Conservation (phyloP, 202 grass and related monocot genomes). For the Setaria viridis region DNA sequence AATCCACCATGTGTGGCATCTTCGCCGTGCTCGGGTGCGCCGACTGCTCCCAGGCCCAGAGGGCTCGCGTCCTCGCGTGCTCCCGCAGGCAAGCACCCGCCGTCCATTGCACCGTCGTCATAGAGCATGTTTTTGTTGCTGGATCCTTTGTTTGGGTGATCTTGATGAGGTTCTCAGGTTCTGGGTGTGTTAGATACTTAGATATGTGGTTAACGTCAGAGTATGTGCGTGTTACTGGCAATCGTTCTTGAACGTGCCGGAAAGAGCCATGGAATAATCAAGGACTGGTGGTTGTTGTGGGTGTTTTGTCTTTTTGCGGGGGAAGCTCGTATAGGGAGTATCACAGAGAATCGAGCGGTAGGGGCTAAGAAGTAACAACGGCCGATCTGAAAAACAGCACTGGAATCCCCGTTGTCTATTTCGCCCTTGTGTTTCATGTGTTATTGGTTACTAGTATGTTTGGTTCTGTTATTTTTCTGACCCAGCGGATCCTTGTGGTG, state of each 20-base stretch:
- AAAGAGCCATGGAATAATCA: conserved; percentile 9
- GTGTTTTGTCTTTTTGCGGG: conserved; percentile 9
- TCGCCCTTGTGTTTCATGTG: neutral
- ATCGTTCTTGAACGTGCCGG: conserved; percentile 2
- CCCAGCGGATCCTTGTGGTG: neutral
- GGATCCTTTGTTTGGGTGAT: neutral
- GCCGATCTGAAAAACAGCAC: neutral
- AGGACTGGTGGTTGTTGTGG: conserved; percentile 1
- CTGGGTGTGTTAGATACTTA: no score
- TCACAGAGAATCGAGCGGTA: conserved; percentile 36
- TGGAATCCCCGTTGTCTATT: conserved; percentile 15
- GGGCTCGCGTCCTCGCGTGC: conserved; percentile 90
- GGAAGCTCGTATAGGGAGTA: conserved; percentile 5
- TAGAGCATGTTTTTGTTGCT: no score
- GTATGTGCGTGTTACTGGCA: neutral
- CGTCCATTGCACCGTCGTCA: neutral
- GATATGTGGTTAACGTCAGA: neutral
- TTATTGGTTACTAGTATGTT: neutral
- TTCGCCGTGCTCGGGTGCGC: conserved; percentile 84
- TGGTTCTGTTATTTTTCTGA: neutral
- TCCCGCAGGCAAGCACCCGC: conserved; percentile 80
- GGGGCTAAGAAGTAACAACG: neutral
- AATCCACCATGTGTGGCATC: conserved; percentile 80
- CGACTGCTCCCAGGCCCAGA: conserved; percentile 80
- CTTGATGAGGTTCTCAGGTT: neutral